A percentile compares a stretch with the other conserved stretches of the same genome.
Conservation (phyloP, 345 rosid genomes). For the Lumnitzera racemosa region DNA sequence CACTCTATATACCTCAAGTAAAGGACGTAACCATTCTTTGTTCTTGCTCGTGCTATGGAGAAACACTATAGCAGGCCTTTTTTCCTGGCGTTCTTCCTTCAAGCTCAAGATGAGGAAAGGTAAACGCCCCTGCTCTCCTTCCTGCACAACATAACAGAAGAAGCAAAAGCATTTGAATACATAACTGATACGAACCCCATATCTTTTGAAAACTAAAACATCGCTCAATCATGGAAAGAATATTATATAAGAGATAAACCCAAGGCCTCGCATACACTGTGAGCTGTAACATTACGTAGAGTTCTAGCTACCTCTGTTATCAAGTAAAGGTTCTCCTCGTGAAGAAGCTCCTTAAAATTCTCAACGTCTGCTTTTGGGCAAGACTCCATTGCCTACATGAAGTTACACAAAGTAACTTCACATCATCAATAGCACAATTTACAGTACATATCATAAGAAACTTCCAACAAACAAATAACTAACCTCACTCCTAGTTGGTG, state of each 20-base stretch:
- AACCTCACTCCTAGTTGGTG: conserved; percentile 41
- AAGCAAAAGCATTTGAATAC: not conserved
- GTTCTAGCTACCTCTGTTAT: conserved; percentile 53
- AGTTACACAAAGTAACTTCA: not conserved
- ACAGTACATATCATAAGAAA: not conserved
- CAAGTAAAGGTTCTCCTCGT: conserved; percentile 68
- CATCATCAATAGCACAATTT: too few species aligned
- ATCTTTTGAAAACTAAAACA: not conserved
- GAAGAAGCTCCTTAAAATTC: conserved; percentile 43
- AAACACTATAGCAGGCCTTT: conserved; percentile 72
- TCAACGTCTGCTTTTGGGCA: conserved; percentile 49
- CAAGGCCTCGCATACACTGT: not conserved
- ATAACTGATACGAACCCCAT: not conserved
- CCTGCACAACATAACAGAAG: conserved; percentile 23
- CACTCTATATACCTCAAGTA: conserved; percentile 55
- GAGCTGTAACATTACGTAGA: not conserved
- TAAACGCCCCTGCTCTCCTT: conserved; percentile 62
- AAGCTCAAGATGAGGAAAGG: conserved; percentile 64
- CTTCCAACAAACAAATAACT: not conserved
- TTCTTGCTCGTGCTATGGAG: conserved; percentile 70
- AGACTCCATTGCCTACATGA: conserved; percentile 55
- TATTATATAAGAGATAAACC: not conserved
- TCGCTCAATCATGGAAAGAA: not conserved
- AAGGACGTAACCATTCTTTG: conserved; percentile 85
- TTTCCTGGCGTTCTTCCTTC: conserved; percentile 30